phyloP scores from a whole-genome alignment of 441 rosid genomes.

The Sinapis alba region DNA sequence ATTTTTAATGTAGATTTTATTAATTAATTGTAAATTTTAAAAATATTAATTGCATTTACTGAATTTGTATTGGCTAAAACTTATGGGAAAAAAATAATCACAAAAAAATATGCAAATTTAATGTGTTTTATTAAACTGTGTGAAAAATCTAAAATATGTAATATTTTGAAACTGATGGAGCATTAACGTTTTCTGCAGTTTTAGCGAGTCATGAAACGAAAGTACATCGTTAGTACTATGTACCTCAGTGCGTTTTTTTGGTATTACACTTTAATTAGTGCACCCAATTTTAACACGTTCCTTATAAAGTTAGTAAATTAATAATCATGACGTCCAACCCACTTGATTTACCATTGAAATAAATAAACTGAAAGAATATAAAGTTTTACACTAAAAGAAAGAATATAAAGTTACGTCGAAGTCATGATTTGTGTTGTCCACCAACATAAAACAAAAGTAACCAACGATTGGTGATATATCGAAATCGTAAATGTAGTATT shows the following conservation, averaged over 20 bases:
- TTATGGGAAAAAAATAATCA: too few species aligned
- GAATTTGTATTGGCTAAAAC: too few species aligned
- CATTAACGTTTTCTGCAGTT: not conserved
- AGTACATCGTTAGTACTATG: slow-evolving; percentile 29
- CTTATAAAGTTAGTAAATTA: not conserved
- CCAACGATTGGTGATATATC: not conserved
- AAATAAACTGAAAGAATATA: not conserved
- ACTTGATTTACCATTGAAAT: slow-evolving; percentile 1
- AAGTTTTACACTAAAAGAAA: not conserved
- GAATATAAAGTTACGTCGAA: not conserved
- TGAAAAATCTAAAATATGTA: too few species aligned
- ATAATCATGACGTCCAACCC: slow-evolving; percentile 3
- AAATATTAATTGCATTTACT: too few species aligned
- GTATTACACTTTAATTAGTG: slow-evolving; percentile 4
- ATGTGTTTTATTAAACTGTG: too few species aligned
- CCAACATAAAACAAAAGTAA: not conserved
- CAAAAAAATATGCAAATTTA: too few species aligned
- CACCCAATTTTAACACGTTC: not conserved
- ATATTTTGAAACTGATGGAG: too few species aligned
- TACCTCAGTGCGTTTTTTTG: slow-evolving; percentile 15
- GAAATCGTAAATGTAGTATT: too few species aligned
- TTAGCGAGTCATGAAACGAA: slow-evolving; percentile 5
- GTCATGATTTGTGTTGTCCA: slow-evolving; percentile 11
- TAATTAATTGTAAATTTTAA: too few species aligned
- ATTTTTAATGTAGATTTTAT: too few species aligned